Percentiles rank a stretch among this genome's conserved stretches.
These are phyloP conservation scores for Plicaturopsis crispa DNA, from an alignment of 768 basidiomycete species.

Conservation along the genomic window DNA sequence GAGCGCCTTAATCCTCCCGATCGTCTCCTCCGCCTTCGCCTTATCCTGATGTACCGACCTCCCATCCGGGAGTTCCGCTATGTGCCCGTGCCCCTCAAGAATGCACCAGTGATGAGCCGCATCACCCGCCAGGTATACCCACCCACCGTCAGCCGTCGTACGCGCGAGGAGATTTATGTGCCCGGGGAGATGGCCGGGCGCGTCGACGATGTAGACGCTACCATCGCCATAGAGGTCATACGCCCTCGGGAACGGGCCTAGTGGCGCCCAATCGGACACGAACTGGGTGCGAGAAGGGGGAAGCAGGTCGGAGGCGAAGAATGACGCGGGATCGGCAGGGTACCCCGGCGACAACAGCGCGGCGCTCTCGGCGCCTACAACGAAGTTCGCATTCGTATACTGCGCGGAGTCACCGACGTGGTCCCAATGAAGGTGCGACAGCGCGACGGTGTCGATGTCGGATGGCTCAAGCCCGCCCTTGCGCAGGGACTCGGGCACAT, in stretches of 20 bases:
- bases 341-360: slow-evolving; percentile 30
- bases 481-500: slow-evolving; percentile 37
- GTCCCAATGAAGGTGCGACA: slow-evolving; percentile 53
- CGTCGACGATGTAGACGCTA: slow-evolving; percentile 49
- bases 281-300: slow-evolving; percentile 31
- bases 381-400: slow-evolving; percentile 38
- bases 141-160: slow-evolving; percentile 42
- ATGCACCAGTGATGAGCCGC: slow-evolving; percentile 49
- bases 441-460: slow-evolving; percentile 34
- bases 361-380: slow-evolving; percentile 35
- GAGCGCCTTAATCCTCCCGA: slow-evolving; percentile 31
- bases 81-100: slow-evolving; percentile 33
- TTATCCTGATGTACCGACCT: slow-evolving; percentile 36
- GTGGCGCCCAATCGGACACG: slow-evolving; percentile 28
- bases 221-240: slow-evolving; percentile 52
- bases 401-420: slow-evolving; percentile 36
- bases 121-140: slow-evolving; percentile 51
- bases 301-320: slow-evolving; percentile 25
- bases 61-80: too few relatives aligned
- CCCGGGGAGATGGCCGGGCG: slow-evolving; percentile 48
- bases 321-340: slow-evolving; percentile 29
- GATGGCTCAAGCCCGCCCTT: slow-evolving; percentile 39
- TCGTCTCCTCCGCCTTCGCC: slow-evolving; percentile 32
- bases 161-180: slow-evolving; percentile 49
- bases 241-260: slow-evolving; percentile 43